A percentile compares a stretch with the other conserved stretches of the same genome.
Conservation (phyloP, 345 rosid genomes). For the Nasturtium officinale region DNA sequence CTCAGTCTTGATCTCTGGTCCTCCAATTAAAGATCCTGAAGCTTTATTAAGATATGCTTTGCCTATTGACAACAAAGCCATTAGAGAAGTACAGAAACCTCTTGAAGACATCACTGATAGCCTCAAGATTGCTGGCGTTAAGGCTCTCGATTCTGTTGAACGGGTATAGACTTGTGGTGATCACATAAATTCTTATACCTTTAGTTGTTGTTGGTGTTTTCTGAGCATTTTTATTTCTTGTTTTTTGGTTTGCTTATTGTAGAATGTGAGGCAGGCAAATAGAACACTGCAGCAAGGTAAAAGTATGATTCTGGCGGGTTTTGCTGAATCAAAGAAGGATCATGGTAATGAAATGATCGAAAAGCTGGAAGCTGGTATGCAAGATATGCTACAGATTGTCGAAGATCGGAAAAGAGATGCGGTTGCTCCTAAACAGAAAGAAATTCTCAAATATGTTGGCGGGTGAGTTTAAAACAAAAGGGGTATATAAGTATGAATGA, state of each 20-base stretch:
- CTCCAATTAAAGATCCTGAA: slow-evolving; percentile 92
- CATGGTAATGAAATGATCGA: slow-evolving; percentile 74
- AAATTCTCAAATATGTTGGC: slow-evolving; percentile 85
- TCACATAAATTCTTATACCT: not conserved
- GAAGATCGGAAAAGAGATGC: slow-evolving; percentile 91
- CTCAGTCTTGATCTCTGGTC: slow-evolving; percentile 90
- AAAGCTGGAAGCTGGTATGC: slow-evolving; percentile 84
- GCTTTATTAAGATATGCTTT: slow-evolving; percentile 83
- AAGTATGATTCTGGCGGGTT: slow-evolving; percentile 66
- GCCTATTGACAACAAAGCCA: slow-evolving; percentile 87
- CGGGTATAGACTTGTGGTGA: slow-evolving; percentile 52
- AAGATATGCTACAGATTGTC: slow-evolving; percentile 81
- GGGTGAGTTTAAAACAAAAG: slow-evolving; percentile 51
- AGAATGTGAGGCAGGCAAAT: slow-evolving; percentile 91
- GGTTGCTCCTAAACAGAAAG: slow-evolving; percentile 87
- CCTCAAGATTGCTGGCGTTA: slow-evolving; percentile 84
- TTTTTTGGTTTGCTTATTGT: slow-evolving; percentile 18
- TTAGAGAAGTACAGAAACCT: slow-evolving; percentile 93
- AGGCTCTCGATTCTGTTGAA: slow-evolving; percentile 91
- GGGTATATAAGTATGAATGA: slow-evolving; percentile 9
- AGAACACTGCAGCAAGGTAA: slow-evolving; percentile 77
- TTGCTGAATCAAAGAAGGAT: slow-evolving; percentile 89
- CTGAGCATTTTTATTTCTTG: not conserved
- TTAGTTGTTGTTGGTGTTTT: not conserved
- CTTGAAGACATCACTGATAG: slow-evolving; percentile 93